Conservation (phyloP, 2,329 filamentous ascomycete genomes). For the Whalleya microplaca region DNA sequence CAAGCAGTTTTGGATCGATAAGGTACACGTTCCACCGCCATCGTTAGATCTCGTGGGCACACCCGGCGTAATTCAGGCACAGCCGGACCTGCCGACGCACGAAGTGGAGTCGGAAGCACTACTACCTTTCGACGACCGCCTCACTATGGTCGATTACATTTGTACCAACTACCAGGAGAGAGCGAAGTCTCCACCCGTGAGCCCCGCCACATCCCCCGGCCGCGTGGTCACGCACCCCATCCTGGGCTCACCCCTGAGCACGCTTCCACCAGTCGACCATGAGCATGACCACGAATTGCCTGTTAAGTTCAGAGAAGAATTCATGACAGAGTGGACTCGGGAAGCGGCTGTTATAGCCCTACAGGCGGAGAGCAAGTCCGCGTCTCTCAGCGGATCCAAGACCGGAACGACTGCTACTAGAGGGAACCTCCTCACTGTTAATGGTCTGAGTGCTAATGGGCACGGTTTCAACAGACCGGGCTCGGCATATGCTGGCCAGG, state of each 20-base stretch:
- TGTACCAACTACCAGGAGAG: conserved; percentile 70
- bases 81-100: conserved; percentile 52
- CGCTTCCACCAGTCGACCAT: conserved; percentile 41
- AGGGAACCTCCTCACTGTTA: conserved; percentile 62
- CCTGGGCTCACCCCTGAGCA: conserved; percentile 52
- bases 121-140: conserved; percentile 75
- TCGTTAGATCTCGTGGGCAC: conserved; percentile 63
- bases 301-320: conserved; percentile 69
- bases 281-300: conserved; percentile 65
- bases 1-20: conserved; percentile 79
- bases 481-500: conserved; percentile 55
- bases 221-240: conserved; percentile 66
- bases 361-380: conserved; percentile 70
- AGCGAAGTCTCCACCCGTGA: conserved; percentile 66
- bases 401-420: conserved; percentile 61
- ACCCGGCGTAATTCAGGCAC: conserved; percentile 50
- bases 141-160: conserved; percentile 74
- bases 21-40: conserved; percentile 71
- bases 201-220: conserved; percentile 71
- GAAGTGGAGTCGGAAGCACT: conserved; percentile 66
- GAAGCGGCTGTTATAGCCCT: conserved; percentile 72
- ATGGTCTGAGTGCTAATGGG: conserved; percentile 47
- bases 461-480: conserved; percentile 43
- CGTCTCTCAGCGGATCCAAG: conserved; percentile 76
- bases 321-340: conserved; percentile 79